These are phyloP conservation scores for Eucalyptus guilfoylei DNA, from an alignment of 345 rosid species.

Conservation along the genomic window DNA sequence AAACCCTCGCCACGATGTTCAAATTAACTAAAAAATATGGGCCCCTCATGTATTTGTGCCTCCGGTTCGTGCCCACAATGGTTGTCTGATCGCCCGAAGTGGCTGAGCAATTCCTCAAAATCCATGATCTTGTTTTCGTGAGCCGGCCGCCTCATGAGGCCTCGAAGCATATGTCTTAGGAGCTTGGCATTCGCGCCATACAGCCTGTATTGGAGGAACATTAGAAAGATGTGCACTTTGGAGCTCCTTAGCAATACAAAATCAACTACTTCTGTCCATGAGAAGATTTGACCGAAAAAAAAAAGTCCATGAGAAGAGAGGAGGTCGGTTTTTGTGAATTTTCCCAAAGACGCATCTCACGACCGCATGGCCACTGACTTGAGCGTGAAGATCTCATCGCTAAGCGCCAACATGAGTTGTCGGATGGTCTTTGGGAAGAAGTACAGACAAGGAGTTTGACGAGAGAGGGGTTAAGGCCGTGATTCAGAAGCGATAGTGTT, in stretches of 20 bases:
- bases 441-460: conserved; percentile 12
- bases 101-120: conserved; percentile 26
- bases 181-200: not conserved
- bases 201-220: conserved; percentile 31
- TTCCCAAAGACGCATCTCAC: not conserved
- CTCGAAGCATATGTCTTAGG: not conserved
- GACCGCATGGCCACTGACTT: conserved; percentile 15
- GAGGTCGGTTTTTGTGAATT: conserved; percentile 17
- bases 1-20: conserved; percentile 18
- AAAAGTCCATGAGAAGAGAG: conserved; percentile 6
- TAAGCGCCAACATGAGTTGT: conserved; percentile 15
- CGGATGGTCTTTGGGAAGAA: conserved; percentile 51
- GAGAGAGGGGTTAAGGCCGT: conserved; percentile 25
- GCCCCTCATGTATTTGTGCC: conserved; percentile 19
- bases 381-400: conserved; percentile 8
- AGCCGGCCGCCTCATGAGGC: conserved; percentile 13
- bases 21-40: conserved; percentile 21
- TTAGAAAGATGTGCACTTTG: conserved; percentile 30
- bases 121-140: conserved; percentile 24
- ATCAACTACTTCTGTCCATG: conserved; percentile 6
- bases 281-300: no score
- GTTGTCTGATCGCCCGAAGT: conserved; percentile 27
- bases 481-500: conserved; percentile 26
- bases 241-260: conserved; percentile 16
- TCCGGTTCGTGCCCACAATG: conserved; percentile 15